Evolutionary conservation across 2,329 filamentous ascomycete species (phyloP), one percentile per base, ranked within the genome.

Genomic region (Penicillium sp.): DNA sequence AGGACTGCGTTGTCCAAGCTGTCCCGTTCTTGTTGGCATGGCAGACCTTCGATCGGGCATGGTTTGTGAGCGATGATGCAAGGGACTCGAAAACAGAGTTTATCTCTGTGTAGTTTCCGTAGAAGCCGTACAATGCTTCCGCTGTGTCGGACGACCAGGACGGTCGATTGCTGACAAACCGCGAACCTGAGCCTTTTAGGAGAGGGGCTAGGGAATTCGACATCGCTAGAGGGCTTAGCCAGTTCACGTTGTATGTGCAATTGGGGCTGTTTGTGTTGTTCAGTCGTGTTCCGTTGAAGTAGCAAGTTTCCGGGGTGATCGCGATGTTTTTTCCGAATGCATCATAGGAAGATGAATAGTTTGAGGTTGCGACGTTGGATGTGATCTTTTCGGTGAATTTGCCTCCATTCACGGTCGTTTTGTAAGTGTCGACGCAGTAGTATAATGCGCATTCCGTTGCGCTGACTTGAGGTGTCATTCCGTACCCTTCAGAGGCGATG

Each of bases 361-460:
- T 66, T 11, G 59, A 52, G 7, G 45, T 43, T 4, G 49, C 57
- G 11, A 49, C 51, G 7, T 59, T 54, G 3, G 56, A 49, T 2
- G 56, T 47, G 13, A 52, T n/a, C 0, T 31, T 59, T 45, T 66
- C 66, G 1, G 47, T 56, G 45, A 62, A 61, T 34, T 36, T 34
- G 8, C 64, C 66, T 1, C 55, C 47, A 5, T 49, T 45, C 1
- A 68, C 60, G 6, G 39, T 40, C 6, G 63, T 52, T 16, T 62
- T 43, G 48, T 63, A 66, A 1, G 63, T 64, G 5, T 61, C 32
- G 21, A 68, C 55, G 46, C 64, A 67, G 40, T 66, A 64, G 38
- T 60, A 67, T 4, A 67, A 34, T 0, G 57, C 55, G 31, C 64
- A 68, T 49, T 68, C 59, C 2, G 62, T 63, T 14, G 63, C 64